Evolutionary conservation across 2,329 filamentous ascomycete genomes (phyloP).

Genomic region (Blastomyces emzantsi): DNA sequence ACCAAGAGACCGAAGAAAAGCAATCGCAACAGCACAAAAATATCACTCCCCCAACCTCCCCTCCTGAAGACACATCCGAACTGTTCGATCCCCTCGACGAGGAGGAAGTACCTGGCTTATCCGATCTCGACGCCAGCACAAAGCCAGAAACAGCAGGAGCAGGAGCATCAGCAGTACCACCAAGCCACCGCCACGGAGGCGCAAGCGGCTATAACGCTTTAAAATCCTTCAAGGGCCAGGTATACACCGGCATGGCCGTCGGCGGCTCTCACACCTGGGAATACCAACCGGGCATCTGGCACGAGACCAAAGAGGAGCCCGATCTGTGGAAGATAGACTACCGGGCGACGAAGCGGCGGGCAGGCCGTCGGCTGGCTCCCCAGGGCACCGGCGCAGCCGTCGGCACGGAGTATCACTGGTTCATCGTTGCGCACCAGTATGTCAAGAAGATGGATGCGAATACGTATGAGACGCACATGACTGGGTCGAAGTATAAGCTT

Average conservation of each 20-base stretch:
- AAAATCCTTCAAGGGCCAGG: slow-evolving; percentile 27
- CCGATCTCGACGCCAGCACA: not conserved
- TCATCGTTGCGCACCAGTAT: slow-evolving; percentile 30
- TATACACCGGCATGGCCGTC: slow-evolving; percentile 31
- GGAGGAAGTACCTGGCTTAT: slow-evolving; percentile 19
- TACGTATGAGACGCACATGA: slow-evolving; percentile 29
- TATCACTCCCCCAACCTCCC: not conserved
- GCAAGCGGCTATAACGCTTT: slow-evolving; percentile 25
- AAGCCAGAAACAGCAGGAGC: slow-evolving; percentile 9
- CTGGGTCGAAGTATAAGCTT: slow-evolving; percentile 30
- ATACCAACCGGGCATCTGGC: slow-evolving; percentile 29
- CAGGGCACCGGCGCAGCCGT: slow-evolving; percentile 28
- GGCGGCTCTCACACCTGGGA: slow-evolving; percentile 32
- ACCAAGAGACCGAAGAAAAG: not conserved
- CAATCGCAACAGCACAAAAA: not conserved
- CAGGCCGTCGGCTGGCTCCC: slow-evolving; percentile 17
- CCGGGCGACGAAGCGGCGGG: slow-evolving; percentile 24
- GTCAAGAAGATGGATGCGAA: slow-evolving; percentile 31
- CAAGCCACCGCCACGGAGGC: not conserved
- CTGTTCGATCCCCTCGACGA: slow-evolving; percentile 15
- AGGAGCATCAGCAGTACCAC: not conserved
- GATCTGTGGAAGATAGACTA: slow-evolving; percentile 31
- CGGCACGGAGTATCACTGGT: slow-evolving; percentile 30
- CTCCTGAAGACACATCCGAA: slow-evolving; percentile 1
- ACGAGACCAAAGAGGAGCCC: slow-evolving; percentile 30